Base-by-base conservation (phyloP, 164 flowering plant genomes). In the Vitis rotundifolia region DNA sequence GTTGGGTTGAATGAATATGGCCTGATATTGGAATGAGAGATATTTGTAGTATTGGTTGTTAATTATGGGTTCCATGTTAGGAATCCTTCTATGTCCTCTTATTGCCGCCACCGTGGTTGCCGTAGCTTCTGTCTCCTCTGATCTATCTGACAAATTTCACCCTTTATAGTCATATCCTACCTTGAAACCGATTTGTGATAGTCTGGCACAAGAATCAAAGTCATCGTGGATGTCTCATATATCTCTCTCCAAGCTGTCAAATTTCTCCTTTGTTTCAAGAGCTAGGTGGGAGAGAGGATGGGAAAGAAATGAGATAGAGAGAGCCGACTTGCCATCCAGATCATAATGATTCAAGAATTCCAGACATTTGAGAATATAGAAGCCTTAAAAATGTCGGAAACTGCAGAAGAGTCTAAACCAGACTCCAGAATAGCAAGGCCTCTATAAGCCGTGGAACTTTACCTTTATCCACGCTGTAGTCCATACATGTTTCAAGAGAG, bases 61-160 rank as follows among this genome's bases (percentile, higher is more conserved):
- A 44, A 69, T 16, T 15, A 90, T 92, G 97, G 91, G 86, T 84
- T 86, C 94, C 70, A 76, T 85, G 67, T 75, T 90, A 9, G 95
- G 97, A 77, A 67, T 79, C 76, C 66, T 92, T 73, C 88, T 84
- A 68, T 80, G 95, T 16, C 99, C 94, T 61, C 71, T 91, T 28
- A 74, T 81, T 48, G 90, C 91, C 4, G 95, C 84, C 0, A 84
- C 89, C 72, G 95, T 91, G 1, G 86, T 87, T 73, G 88, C 89
- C 11, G 70, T 83, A 14, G 88, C 94, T 66, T 85, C 91, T 19
- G 70, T 83, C 37, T 86, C 92, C 31, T 59, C 85, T 18, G 93
- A 90, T 47, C 50, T 87, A 29, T 78, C 86, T 55, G 89, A 80
- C 48, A 89, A 73, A 68, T 63, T 84, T 5, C 66, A 78, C 1